Base-by-base conservation (phyloP, 257 asterid species). In the Rubia yunnanensis region DNA sequence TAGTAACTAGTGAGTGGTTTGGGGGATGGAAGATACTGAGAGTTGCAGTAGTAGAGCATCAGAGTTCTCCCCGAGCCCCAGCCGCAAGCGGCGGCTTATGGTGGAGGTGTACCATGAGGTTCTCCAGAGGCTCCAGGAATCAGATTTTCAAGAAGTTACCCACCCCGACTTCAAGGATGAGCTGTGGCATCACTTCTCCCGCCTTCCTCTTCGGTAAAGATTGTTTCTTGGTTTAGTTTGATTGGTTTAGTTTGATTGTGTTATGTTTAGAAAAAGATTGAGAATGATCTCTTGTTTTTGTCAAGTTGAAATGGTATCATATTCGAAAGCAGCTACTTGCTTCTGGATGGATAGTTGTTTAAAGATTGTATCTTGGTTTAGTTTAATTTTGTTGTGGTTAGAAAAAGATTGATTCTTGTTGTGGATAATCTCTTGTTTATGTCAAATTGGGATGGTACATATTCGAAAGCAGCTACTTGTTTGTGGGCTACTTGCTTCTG, bases 111-210 rank as follows among this genome's bases (percentile, higher is more conserved):
- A 73, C 75, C 72, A 81, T 18, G 94, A 88, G 17, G 94, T 91
- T 3, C 65, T 91, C 74, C 58, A 69, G n/a, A 70, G 88, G 71
- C 76, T 91, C 49, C 79, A 65, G 69, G 94, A 86, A 70, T 78
- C 84, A 72, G 76, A 77, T 36, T 64, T 74, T 66, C 84, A 81
- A 61, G 96, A 88, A 69, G 77, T 70, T 41, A 56, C 70, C 35
- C 87, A 76, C 63, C 84, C 86, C 28, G 94, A 83, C 28, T 88
- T 88, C 77, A 94, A 82, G 73, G 96, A 89, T 73, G 94, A 88
- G 41, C 79, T 91, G 70, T 91, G 96, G 98, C 79, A 81, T 70
- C 98, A 91, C 72, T 88, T 91, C 66, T 69, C 67, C 63, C 79
- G 73, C 77, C 87, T 91, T 41, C 85, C 98, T 15, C 85, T 80